Conservation (phyloP, 306 rosid genomes). For the Trichosanthes cucumerina region DNA sequence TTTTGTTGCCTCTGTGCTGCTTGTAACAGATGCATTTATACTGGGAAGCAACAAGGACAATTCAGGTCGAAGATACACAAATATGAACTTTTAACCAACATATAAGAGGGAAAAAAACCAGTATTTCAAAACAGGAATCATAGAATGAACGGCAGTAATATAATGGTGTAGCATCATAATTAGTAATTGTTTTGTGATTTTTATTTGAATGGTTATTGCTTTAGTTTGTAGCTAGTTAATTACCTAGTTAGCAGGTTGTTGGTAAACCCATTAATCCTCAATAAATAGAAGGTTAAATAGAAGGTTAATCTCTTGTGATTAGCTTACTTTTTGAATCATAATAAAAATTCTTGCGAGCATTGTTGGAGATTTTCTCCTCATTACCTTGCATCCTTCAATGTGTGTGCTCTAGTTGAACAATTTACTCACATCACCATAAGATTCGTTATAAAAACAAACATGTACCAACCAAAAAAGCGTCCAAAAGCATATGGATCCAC, state of each 20-base stretch:
- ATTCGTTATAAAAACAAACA: background rate
- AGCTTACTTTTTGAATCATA: no score
- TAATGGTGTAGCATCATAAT: background rate
- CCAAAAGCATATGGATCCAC: background rate
- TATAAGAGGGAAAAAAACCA: background rate
- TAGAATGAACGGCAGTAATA: background rate
- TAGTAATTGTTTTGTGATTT: background rate
- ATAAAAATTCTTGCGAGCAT: background rate
- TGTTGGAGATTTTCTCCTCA: background rate
- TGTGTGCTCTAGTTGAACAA: background rate
- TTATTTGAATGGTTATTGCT: background rate
- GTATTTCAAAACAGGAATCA: background rate
- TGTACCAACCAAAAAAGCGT: background rate
- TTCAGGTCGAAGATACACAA: background rate
- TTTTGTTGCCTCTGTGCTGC: slow-evolving; percentile 62
- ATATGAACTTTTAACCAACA: slow-evolving; percentile 13
- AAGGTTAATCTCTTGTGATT: no score
- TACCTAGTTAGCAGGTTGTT: background rate
- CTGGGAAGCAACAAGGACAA: slow-evolving; percentile 24
- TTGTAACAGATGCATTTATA: slow-evolving; percentile 74
- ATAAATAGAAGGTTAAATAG: no score
- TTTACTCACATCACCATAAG: background rate
- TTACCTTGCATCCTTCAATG: background rate
- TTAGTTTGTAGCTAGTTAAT: background rate
- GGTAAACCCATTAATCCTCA: background rate